Evolutionary conservation across 1,284 basidiomycete species (phyloP).

Genomic region (Cryptococcus amylolentus): DNA sequence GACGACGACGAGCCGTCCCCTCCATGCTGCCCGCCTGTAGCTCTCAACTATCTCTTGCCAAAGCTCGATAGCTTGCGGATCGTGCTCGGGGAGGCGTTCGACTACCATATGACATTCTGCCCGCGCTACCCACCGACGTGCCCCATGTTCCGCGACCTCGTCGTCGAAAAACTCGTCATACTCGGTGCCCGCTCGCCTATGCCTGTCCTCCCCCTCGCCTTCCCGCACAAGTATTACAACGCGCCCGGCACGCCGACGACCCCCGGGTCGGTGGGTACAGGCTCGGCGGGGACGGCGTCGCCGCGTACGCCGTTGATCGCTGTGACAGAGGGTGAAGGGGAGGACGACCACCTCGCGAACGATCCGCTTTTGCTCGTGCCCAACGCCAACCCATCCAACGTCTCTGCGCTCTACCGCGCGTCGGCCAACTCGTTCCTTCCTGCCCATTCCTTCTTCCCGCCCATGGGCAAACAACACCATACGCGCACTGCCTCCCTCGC

Average conservation of each 20-base stretch:
- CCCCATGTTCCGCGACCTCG: constrained; percentile 6
- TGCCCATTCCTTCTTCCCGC: neutral
- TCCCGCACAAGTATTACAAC: constrained; percentile 3
- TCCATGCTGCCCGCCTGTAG: constrained; percentile 6
- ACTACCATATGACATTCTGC: constrained; percentile 17
- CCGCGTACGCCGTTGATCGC: no score
- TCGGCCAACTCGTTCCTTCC: neutral
- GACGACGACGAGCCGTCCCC: constrained; percentile 4
- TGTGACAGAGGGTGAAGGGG: no score
- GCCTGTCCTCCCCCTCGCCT: constrained; percentile 11
- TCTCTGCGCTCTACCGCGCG: neutral
- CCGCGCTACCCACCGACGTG: constrained; percentile 7
- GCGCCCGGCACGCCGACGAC: neutral
- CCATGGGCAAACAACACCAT: no score
- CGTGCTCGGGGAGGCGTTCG: constrained; percentile 10
- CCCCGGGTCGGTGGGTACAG: neutral
- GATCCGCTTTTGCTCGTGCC: no score
- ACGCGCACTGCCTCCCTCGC: neutral
- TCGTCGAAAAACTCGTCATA: constrained; percentile 10
- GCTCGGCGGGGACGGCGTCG: no score
- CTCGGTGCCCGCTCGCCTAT: constrained; percentile 14
- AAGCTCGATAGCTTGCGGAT: constrained; percentile 5
- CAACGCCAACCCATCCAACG: neutral
- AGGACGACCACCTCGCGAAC: no score
- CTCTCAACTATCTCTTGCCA: constrained; percentile 8